Conservation (phyloP, 176 grass and related monocot genomes). For the Triticum turgidum region DNA sequence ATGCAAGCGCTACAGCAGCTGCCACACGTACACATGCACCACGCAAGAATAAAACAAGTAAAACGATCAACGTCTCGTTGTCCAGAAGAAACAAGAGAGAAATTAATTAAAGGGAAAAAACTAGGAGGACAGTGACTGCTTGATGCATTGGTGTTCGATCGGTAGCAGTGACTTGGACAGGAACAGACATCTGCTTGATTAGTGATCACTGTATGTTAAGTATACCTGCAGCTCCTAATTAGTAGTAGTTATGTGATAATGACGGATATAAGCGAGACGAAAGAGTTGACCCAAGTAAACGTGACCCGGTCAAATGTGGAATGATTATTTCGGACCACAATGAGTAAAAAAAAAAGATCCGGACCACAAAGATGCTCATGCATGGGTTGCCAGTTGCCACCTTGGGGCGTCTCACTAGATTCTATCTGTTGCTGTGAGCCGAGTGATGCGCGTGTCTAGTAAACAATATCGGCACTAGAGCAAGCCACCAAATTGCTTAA, state of each 20-base stretch:
- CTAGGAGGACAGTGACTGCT: neutral
- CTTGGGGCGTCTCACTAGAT: neutral
- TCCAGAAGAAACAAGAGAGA: too few relatives aligned
- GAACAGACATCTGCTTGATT: too few relatives aligned
- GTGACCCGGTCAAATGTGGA: neutral
- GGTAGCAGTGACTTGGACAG: neutral
- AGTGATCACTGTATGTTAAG: too few relatives aligned
- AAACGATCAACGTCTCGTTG: neutral
- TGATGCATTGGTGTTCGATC: neutral
- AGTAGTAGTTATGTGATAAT: neutral
- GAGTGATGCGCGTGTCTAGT: neutral
- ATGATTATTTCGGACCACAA: neutral
- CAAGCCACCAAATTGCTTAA: neutral
- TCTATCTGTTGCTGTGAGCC: neutral
- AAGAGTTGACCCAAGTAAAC: neutral
- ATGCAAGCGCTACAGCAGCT: neutral
- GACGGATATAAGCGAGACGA: too few relatives aligned
- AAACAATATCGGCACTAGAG: neutral
- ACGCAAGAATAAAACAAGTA: neutral
- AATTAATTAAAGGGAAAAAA: neutral
- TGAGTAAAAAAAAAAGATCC: too few relatives aligned
- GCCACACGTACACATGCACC: too few relatives aligned
- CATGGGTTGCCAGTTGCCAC: neutral
- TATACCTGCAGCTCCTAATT: neutral
- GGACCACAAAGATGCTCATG: neutral